Percentiles rank a stretch among this genome's conserved stretches.
Conservation (phyloP, 192 early-diverging fungal genomes). For the Phlyctochytrium planicorne region DNA sequence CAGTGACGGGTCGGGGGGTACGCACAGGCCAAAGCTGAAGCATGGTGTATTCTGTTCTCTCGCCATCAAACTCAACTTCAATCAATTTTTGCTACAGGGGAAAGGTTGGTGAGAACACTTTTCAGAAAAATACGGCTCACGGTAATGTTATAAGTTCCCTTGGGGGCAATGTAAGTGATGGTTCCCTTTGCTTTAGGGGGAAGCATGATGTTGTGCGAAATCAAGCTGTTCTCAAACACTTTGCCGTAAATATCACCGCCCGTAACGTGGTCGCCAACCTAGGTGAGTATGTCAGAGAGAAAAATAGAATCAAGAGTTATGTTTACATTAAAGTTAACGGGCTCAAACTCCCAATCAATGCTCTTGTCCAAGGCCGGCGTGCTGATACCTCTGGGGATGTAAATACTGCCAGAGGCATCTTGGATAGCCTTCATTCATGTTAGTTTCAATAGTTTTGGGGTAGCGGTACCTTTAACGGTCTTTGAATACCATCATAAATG, state of each 20-base stretch:
- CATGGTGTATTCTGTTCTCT: slow-evolving; percentile 90
- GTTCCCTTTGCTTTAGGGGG: slow-evolving; percentile 93
- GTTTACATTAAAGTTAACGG: slow-evolving; percentile 79
- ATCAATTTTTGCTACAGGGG: slow-evolving; percentile 73
- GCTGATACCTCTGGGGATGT: slow-evolving; percentile 97
- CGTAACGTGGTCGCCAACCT: slow-evolving; percentile 96
- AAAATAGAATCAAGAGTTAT: neutral
- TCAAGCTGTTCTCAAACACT: slow-evolving; percentile 93
- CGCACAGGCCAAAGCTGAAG: slow-evolving; percentile 98
- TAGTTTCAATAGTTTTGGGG: neutral
- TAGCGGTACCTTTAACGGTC: slow-evolving; percentile 86
- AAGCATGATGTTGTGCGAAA: slow-evolving; percentile 93
- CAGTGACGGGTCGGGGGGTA: slow-evolving; percentile 88
- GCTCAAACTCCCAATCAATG: slow-evolving; percentile 93
- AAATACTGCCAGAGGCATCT: slow-evolving; percentile 91
- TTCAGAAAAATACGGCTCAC: slow-evolving; percentile 24
- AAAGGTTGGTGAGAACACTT: neutral
- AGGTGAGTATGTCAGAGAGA: neutral
- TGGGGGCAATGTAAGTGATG: slow-evolving; percentile 91
- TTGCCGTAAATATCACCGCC: slow-evolving; percentile 96
- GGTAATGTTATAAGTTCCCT: slow-evolving; percentile 87
- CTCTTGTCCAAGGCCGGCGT: slow-evolving; percentile 95
- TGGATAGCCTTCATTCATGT: slow-evolving; percentile 88
- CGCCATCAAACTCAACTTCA: slow-evolving; percentile 97
- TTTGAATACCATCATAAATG: slow-evolving; percentile 99